Percentiles rank a stretch among this genome's conserved stretches.
These are phyloP conservation scores for Colletotrichum falcatum DNA, from an alignment of 2,329 filamentous ascomycete genomes.

Conservation along the genomic window DNA sequence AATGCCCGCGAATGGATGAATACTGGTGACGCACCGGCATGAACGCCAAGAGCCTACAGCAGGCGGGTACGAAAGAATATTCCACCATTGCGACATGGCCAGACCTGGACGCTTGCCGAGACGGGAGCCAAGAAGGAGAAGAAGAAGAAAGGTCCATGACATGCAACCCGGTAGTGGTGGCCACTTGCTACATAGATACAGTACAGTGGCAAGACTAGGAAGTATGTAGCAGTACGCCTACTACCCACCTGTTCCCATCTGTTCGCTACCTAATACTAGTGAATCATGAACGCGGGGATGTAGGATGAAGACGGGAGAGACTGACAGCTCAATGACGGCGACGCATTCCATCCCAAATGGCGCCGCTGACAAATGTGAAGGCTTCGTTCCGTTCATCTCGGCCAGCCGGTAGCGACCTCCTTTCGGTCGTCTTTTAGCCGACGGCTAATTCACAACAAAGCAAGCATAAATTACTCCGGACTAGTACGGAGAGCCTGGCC, in stretches of 20 bases:
- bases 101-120: background rate
- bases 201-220: no score
- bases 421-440: background rate
- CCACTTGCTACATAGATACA: background rate
- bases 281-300: background rate
- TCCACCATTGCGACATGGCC: background rate
- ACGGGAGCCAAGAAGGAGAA: background rate
- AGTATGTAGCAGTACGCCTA: no score
- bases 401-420: background rate
- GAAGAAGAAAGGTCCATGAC: background rate
- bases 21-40: background rate
- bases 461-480: background rate
- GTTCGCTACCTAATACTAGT: background rate
- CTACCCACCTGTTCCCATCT: no score
- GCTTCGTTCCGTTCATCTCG: background rate
- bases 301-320: fast-evolving
- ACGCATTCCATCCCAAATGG: background rate
- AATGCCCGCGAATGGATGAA: background rate
- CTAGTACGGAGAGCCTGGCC: background rate
- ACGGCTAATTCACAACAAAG: slow-evolving; percentile 1
- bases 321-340: background rate
- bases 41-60: background rate
- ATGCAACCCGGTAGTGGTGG: background rate
- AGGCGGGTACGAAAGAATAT: background rate
- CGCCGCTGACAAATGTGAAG: background rate